Base-by-base conservation (phyloP, 768 basidiomycete species). In the Trametes gibbosa region DNA sequence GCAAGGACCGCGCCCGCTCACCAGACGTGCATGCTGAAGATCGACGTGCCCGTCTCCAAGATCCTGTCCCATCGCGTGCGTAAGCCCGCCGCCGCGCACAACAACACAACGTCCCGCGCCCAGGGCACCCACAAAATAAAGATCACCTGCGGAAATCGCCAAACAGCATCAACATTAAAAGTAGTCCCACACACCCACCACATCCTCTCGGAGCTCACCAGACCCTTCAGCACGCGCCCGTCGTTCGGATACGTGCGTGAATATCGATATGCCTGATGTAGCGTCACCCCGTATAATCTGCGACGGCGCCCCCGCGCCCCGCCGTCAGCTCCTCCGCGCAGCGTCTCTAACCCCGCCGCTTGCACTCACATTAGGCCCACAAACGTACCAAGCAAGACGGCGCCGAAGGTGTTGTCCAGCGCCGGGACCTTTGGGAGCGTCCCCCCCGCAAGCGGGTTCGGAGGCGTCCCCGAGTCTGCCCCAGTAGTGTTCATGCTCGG, bases 201-300 rank as follows among this genome's bases (percentile, higher is more conserved):
- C n/a, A n/a, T n/a, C n/a, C n/a, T n/a, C 32, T 5, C 4, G 19
- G 19, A 9, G 39, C 54, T n/a, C 27, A 55, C 54, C 32, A 55
- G 35, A 17, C 24, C 10, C 37, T 54, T 54, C 53, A 46, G 12
- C 32, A n/a, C 8, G 16, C 41, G 32, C 7, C 29, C 32, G 24
- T 55, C 54, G 1, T 24, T 34, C 17, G 45, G 54, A 25, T 47
- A 55, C 46, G 39, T 12, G 12, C 45, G 46, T 35, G n/a, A 17
- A 21, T 55, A 55, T 24, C 54, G 54, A 27, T 55, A 47, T 24
- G 35, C 19, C 54, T 55, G 54, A 19, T 55, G 54, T 1, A 55
- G 35, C 13, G 21, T 46, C 1, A 55, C 10, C n/a, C 54, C 54
- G 34, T 55, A 55, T 23, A 55, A 19, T 13, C 54, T 55, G 29